Base-by-base conservation (phyloP, 2,329 filamentous ascomycete species). In the Paramyrothecium sp. region DNA sequence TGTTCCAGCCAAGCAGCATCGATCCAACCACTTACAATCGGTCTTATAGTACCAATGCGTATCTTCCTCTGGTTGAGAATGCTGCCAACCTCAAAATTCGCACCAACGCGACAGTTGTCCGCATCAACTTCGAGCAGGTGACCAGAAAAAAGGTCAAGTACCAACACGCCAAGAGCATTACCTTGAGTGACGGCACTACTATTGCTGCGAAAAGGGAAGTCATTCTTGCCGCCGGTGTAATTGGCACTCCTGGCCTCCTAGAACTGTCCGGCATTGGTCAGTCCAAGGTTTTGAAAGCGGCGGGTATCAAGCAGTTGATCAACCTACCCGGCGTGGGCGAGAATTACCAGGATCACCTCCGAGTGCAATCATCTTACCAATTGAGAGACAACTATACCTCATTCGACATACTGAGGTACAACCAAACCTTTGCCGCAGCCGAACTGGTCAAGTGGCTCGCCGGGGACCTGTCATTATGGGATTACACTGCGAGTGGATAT, bases 1-100 rank as follows among this genome's bases (percentile, higher is more conserved):
- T 76, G 64, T 74, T 71, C 48, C 78, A 81, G 61, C 77, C 80
- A 3, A 78, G 71, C 60, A 81, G 75, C 62, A 74, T 83, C 51
- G 70, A 77, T 47, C 69, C 72, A 3, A 65, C 66, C 2, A 71
- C 75, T 51, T 82, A 79, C 60, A 78, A 71, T 46, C 72, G 81
- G 33, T 81, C 78, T 3, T 82, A 81, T 65, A 76, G 74, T 49
- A 49, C 47, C 19, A 49, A 49, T n/a, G 47, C 47, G 7, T 49
- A 49, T 16, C 47, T 49, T n/a, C 47, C 47, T 21, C 20, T 49
- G 47, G 47, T 49, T 23, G 22, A 49, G 7, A 23, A 23, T 7
- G 47, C 47, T 13, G 5, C 22, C 12, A 49, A 49, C 47, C 47
- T 49, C 7, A 23, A 49, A 16, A 49, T 49, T 49, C 19, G 19